Evolutionary conservation across 345 rosid genomes (phyloP), one percentile per base, ranked within the genome.

Genomic region (Populus davidiana): DNA sequence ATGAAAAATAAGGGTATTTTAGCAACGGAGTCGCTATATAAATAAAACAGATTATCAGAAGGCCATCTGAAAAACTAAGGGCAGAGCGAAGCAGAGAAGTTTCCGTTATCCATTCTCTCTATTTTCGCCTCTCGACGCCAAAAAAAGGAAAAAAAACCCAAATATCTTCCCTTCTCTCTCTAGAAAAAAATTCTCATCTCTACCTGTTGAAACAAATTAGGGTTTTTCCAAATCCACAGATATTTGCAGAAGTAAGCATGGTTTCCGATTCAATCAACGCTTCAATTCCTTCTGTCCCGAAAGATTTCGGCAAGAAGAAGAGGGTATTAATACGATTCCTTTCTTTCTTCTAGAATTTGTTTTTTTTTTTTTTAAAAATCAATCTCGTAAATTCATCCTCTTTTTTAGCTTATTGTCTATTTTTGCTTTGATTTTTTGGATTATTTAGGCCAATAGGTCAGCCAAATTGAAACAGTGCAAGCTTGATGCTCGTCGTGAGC

Each of bases 401-500:
- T 21, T 43, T 49, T 49, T 61, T 56, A 13, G 36, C 33, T 14
- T 18, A 69, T 10, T 67, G 11, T 23, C 54, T 72, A 35, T 38
- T 76, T 76, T 36, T 21, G 9, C 2, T 47, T 11, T 21, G 47
- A n/a, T 63, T 1, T 52, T 66, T 81, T 36, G 74, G 78, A 79
- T 52, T 36, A 80, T 86, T 74, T 81, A 93, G 98, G 87, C 84
- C 43, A 89, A 94, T 84, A 87, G 97, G 91, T 85, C 96, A 7
- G 97, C 96, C n/a, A 92, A 90, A 85, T 79, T 94, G 90, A 94
- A 91, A 87, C 97, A 93, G 87, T 88, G 89, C 91, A 94, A 94
- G 88, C 88, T 94, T 1, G 97, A 91, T 80, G 96, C 88, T 23
- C 97, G 98, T 52, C 96, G 98, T 21, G 97, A 92, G 85, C 98